Evolutionary conservation across 2,329 filamentous ascomycete genomes (phyloP).

Genomic region (Colletotrichum tropicicola): DNA sequence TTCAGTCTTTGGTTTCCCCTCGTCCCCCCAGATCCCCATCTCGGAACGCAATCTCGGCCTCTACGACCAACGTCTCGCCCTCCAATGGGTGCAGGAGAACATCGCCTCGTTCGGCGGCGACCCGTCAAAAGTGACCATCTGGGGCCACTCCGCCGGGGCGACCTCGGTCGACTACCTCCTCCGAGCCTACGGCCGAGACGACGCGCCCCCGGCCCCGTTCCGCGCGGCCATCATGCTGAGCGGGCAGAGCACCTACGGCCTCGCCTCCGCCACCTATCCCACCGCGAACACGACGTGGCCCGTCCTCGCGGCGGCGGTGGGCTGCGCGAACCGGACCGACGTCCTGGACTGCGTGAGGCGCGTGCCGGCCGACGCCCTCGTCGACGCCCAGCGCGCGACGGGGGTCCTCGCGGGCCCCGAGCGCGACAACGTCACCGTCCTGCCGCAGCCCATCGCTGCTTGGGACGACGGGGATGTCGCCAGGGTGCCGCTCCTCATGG

Average conservation of each 20-base stretch:
- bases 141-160: constrained; percentile 43
- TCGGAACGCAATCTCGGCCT: constrained; percentile 35
- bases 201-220: constrained; percentile 31
- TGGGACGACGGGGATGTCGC: constrained; percentile 32
- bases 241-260: constrained; percentile 38
- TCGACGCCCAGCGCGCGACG: constrained; percentile 12
- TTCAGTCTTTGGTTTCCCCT: constrained; percentile 34
- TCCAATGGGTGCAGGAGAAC: constrained; percentile 44
- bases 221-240: constrained; percentile 38
- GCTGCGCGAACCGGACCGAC: constrained; percentile 26
- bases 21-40: background rate
- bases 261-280: constrained; percentile 22
- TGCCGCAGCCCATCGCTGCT: constrained; percentile 23
- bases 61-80: constrained; percentile 38
- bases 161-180: constrained; percentile 35
- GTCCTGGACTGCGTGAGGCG: background rate
- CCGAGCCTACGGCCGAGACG: constrained; percentile 30
- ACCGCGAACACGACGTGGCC: constrained; percentile 29
- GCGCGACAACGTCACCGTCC: constrained; percentile 33
- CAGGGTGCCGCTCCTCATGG: constrained; percentile 36
- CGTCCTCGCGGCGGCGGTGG: constrained; percentile 23
- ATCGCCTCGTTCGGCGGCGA: constrained; percentile 40
- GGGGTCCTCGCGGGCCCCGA: constrained; percentile 27
- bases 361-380: constrained; percentile 22
- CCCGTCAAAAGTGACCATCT: constrained; percentile 39